These are phyloP conservation scores for Penicillium daleae DNA, from an alignment of 495 filamentous ascomycete species.

Conservation along the genomic window DNA sequence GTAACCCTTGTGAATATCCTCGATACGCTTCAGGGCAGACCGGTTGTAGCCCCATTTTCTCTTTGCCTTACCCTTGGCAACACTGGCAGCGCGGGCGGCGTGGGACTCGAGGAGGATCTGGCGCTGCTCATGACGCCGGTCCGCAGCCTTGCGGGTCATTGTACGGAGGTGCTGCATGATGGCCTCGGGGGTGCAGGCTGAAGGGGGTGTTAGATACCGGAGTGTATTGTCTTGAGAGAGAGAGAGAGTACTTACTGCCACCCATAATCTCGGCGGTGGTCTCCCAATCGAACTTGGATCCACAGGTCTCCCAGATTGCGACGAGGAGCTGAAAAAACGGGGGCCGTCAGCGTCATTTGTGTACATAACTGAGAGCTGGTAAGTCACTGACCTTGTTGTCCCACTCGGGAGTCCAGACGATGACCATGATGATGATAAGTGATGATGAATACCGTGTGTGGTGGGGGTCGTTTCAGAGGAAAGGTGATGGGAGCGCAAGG, in stretches of 20 bases:
- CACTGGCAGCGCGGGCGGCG: background rate
- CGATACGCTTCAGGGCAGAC: background rate
- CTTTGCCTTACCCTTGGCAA: background rate
- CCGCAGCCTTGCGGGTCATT: background rate
- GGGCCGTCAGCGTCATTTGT: background rate
- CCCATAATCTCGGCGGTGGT: background rate
- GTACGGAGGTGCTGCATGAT: conserved; percentile 7
- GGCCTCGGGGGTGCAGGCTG: conserved; percentile 6
- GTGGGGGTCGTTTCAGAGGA: background rate
- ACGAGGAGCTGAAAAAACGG: background rate
- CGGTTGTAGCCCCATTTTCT: conserved; percentile 5
- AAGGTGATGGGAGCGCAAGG: background rate
- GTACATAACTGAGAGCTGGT: background rate
- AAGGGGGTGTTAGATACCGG: background rate
- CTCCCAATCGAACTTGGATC: conserved; percentile 8
- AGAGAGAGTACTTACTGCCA: background rate
- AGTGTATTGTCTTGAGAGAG: background rate
- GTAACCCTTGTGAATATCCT: background rate
- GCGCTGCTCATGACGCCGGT: background rate
- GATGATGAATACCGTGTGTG: background rate
- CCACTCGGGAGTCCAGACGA: conserved; percentile 4
- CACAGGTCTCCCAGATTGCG: conserved; percentile 4
- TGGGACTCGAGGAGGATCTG: background rate
- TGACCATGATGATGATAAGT: background rate
- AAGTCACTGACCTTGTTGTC: background rate